phyloP scores from a whole-genome alignment of 2,329 filamentous ascomycete genomes.

The Allantophomopsis cytisporea region DNA sequence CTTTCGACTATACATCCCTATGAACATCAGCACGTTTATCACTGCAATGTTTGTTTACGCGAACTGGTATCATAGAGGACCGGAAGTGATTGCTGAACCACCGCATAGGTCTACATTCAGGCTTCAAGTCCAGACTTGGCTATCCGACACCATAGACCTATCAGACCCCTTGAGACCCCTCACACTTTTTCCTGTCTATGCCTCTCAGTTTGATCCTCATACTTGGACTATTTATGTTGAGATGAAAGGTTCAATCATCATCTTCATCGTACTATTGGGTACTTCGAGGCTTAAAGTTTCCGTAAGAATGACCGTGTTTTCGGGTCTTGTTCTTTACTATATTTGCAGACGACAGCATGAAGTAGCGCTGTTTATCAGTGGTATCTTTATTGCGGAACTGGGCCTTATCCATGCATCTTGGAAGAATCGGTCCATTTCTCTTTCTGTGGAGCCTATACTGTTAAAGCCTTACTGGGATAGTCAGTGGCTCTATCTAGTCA shows the following conservation, averaged over 20 bases:
- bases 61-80: background rate
- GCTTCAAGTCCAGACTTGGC: no score
- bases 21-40: constrained; percentile 25
- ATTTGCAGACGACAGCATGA: constrained; percentile 1
- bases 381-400: background rate
- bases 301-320: constrained; percentile 12
- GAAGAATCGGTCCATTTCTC: no score
- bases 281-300: constrained; percentile 13
- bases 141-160: no score
- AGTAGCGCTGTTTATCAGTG: background rate
- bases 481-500: no score
- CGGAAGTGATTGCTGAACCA: background rate
- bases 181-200: no score
- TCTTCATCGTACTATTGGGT: constrained; percentile 18
- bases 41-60: background rate
- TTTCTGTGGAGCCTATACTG: no score
- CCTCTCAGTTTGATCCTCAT: constrained; percentile 12
- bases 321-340: background rate
- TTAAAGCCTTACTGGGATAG: no score
- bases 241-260: constrained; percentile 20
- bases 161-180: no score
- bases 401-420: background rate
- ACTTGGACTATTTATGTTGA: constrained; percentile 21
- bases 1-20: constrained; percentile 29
- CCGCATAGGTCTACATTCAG: no score